Base-by-base conservation (phyloP, 306 rosid species). In the Corylus heterophylla region DNA sequence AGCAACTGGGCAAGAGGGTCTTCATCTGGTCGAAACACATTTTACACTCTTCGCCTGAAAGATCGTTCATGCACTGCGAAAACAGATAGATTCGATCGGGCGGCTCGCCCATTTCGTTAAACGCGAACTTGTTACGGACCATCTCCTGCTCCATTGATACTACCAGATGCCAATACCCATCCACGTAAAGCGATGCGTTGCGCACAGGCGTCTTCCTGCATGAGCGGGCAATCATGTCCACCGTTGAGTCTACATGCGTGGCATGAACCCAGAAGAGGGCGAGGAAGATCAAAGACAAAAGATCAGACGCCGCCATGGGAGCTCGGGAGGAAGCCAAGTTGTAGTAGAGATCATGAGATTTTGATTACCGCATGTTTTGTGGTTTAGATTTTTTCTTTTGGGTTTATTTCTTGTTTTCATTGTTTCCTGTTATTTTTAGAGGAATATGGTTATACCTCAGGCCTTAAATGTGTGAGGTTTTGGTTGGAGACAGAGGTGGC, bases 31-130 rank as follows among this genome's bases (percentile, higher is more conserved):
- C n/a, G 35, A 69, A 77, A 62, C 87, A 80, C 2, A 1, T 7
- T 12, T 0, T 20, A 68, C 89, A 86, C 12, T 86, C 83, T 2
- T 44, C 2, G 5, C n/a, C 42, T 3, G 85, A 50, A 49, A 78
- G 76, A 75, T 83, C 83, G 0, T 52, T 54, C 75, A 77, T 77
- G 74, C 89, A 86, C 49, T 86, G 89, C 0, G 85, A 27, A 49
- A 79, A 72, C 42, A 83, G 5, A 71, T 80, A 67, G 35, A 83
- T 25, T 8, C 83, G 82, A 2, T 86, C 50, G 6, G 89, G 83
- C 8, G 51, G 44, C 10, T 69, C 78, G 18, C 85, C 83, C 45
- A 13, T 66, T 81, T 74, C 83, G 22, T 69, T 37, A 4, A 71
- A 4, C 8, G 85, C 71, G 44, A 59, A 83, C 52, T 78, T 67